Base-by-base conservation (phyloP, 2,329 filamentous ascomycete species). In the Stromatinia cepivora region DNA sequence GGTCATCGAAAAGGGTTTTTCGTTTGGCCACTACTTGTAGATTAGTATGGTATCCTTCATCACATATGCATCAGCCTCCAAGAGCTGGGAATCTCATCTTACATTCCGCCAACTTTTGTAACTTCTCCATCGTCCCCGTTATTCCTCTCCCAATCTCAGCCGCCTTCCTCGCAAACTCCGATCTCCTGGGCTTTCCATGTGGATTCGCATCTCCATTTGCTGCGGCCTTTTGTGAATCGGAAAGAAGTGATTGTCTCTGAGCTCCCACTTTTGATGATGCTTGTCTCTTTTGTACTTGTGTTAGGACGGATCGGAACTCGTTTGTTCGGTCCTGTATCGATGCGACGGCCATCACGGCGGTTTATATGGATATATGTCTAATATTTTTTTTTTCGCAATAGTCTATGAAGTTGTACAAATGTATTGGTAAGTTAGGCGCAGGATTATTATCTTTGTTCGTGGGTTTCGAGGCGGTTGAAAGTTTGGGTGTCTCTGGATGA, bases 281-380 rank as follows among this genome's bases (percentile, higher is more conserved):
- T 77, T 95, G 89, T 73, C 90, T 87, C 78, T 90, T 91, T 81
- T 97, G 93, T 65, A 92, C 92, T 79, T 97, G 92, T 58, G 87
- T 85, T 72, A 98, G 88, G 77, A 98, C 96, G 73, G 93, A 92
- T 79, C 90, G 91, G 86, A 99, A 99, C 85, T 99, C 95, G 78
- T 89, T 87, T 70, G 95, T 99, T 78, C 95, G 92, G 83, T 99
- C 95, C 84, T 99, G 95, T 80, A 98, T 97, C 65, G 93, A 94
- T 71, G 85, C 79, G 78, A 88, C 84, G 69, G 87, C 87, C 88
- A 90, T 90, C 28, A 64, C 39, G 56, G 57, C 28, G 46, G 67
- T 25, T 63, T 46, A 5, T n/a, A 17, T 22, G 31, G 31, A 67
- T 39, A 17, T 63, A 3, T 56, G 58, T 57, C 13, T 31, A 48